phyloP scores from a whole-genome alignment of 148 eudicot species.

The Talinum fruticosum region DNA sequence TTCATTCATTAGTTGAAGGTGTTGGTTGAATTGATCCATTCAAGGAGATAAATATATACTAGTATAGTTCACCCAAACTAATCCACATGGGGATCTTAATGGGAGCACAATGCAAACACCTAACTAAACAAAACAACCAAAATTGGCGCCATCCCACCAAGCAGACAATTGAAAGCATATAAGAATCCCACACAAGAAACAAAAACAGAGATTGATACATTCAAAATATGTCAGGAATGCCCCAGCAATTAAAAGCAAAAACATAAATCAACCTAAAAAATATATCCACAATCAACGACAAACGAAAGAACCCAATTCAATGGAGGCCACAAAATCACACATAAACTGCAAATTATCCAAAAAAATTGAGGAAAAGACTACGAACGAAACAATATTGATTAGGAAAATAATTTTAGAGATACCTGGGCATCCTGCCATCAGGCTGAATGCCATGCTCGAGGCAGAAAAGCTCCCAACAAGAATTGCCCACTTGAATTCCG shows the following conservation, averaged over 20 bases:
- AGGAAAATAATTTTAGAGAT: background rate
- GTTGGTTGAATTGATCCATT: background rate
- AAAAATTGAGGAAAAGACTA: background rate
- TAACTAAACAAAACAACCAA: background rate
- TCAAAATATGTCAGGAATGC: background rate
- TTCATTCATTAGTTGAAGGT: background rate
- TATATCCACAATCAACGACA: background rate
- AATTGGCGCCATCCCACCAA: background rate
- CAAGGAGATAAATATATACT: background rate
- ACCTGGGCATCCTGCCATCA: conserved; percentile 59
- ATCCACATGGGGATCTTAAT: background rate
- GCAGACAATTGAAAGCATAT: background rate
- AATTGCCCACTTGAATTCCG: conserved; percentile 61
- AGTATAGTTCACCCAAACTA: background rate
- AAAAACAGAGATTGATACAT: background rate
- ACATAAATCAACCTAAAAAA: background rate
- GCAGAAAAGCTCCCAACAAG: conserved; percentile 61
- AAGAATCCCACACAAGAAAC: background rate
- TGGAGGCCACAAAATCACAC: background rate
- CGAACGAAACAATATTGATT: too few species aligned
- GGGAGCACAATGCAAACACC: background rate
- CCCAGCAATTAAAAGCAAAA: background rate
- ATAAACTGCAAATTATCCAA: background rate
- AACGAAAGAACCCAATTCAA: background rate
- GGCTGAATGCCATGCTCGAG: conserved; percentile 63